These are phyloP conservation scores for Hericium coralloides DNA, from an alignment of 768 basidiomycete species.

Conservation along the genomic window DNA sequence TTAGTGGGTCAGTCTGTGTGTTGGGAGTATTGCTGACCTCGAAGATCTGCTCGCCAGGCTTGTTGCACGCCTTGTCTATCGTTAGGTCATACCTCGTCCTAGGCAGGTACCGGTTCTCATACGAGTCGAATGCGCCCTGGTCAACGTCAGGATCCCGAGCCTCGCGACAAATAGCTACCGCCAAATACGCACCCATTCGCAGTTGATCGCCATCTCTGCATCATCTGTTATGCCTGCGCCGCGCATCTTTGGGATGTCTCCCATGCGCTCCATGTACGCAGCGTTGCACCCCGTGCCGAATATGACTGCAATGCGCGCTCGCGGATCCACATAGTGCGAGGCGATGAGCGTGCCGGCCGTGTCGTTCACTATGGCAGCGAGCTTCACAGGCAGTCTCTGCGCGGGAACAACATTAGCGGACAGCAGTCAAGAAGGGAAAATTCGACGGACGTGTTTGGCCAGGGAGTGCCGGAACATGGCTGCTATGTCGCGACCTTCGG, in stretches of 20 bases:
- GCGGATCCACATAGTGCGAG: conserved; percentile 88
- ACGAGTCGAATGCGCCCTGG: conserved; percentile 96
- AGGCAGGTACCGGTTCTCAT: conserved; percentile 89
- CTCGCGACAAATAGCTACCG: background rate
- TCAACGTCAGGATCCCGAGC: background rate
- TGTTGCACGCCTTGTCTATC: conserved; percentile 93
- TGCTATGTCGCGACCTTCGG: conserved; percentile 89
- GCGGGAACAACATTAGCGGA: background rate
- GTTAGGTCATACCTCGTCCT: conserved; percentile 89
- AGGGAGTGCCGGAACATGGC: conserved; percentile 86
- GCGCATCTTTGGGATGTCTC: conserved; percentile 78
- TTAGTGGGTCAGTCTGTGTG: background rate
- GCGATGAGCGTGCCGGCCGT: conserved; percentile 98
- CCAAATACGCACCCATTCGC: conserved; percentile 67
- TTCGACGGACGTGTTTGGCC: conserved; percentile 53
- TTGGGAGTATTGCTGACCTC: conserved; percentile 41
- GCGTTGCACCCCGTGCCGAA: conserved; percentile 99
- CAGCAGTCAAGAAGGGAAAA: background rate
- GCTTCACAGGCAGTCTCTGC: conserved; percentile 70
- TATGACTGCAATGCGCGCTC: conserved; percentile 89
- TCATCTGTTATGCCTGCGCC: conserved; percentile 54
- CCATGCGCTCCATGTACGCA: conserved; percentile 91
- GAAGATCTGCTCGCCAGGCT: conserved; percentile 91
- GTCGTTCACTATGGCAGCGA: conserved; percentile 92
- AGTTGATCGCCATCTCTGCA: conserved; percentile 89